Evolutionary conservation across 352 stramenopile genomes (phyloP), one percentile per base, ranked within the genome.

Genomic region (Phytophthora parvispora): DNA sequence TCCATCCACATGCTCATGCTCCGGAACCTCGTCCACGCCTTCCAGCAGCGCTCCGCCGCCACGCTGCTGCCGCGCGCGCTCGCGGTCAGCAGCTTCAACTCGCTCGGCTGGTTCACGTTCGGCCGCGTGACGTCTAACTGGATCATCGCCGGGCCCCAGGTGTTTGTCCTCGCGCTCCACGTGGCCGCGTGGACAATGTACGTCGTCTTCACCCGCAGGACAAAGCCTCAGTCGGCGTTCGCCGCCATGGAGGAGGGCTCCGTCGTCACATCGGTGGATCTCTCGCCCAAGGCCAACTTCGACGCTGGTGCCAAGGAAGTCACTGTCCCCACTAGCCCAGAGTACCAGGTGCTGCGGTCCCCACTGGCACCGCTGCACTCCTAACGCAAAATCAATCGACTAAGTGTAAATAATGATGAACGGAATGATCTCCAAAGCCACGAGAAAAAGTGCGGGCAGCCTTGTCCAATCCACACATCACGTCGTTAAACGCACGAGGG

Each of bases 131-230:
- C 72, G n/a, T 64, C 60, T 24, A 78, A 87, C 57, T 87, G 75
- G 80, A 75, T 91, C 69, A 84, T 90, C 45, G 76, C 81, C 22
- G 71, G 62, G 7, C 77, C 82, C 0, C 83, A 87, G 64, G 66
- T 70, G 12, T 74, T 87, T 36, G 79, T 80, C 60, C 74, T 83
- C 40, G 47, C 69, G 27, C 58, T 86, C 6, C 63, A 83, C 55
- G 43, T 71, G 36, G 53, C 67, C 32, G 71, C 74, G 18, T 73
- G 74, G 56, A 72, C 24, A 32, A 75, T 80, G 58, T 83, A 75
- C 67, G 29, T 75, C 55, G 54, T 77, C 50, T 83, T 75, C 47
- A 60, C 56, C 7, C 31, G 53, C 7, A 67, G 32, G 24, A 67
- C 43, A 18, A 64, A 43, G 3, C 59, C 45, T 0, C 49, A 63